Percentiles rank a stretch among this genome's conserved stretches.
Conservation (phyloP, 441 rosid species). For the Raphanus hybrid region DNA sequence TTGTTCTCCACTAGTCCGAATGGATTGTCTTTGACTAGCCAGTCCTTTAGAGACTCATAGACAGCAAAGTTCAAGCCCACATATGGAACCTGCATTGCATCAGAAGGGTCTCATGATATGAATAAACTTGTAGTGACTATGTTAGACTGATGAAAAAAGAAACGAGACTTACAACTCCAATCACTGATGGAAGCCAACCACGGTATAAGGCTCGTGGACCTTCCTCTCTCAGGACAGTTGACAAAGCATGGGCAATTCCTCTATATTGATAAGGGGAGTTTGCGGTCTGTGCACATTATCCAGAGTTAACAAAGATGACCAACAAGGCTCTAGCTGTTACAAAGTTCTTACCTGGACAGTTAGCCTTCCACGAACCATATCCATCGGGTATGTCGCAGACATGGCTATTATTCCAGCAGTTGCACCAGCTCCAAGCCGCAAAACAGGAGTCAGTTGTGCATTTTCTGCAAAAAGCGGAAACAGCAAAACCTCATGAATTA, state of each 20-base stretch:
- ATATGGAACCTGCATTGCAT: constrained; percentile 74
- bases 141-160: background rate
- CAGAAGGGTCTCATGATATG: constrained; percentile 13
- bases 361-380: constrained; percentile 82
- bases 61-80: constrained; percentile 97
- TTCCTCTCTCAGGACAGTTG: constrained; percentile 71
- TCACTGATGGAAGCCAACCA: constrained; percentile 83
- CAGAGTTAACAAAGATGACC: constrained; percentile 27
- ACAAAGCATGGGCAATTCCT: constrained; percentile 72
- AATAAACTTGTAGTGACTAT: background rate
- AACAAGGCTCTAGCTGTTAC: background rate
- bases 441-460: constrained; percentile 72
- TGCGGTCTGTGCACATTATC: constrained; percentile 54
- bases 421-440: constrained; percentile 89
- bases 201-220: constrained; percentile 76
- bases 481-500: background rate
- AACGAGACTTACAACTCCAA: constrained; percentile 66
- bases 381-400: constrained; percentile 89
- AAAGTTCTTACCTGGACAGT: constrained; percentile 69
- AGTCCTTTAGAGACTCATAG: constrained; percentile 89
- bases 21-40: constrained; percentile 69
- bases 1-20: constrained; percentile 68
- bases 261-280: constrained; percentile 71
- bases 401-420: constrained; percentile 85
- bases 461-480: constrained; percentile 49